Evolutionary conservation across 345 rosid species (phyloP), one percentile per base, ranked within the genome.

Genomic region (Hibiscus syriacus): DNA sequence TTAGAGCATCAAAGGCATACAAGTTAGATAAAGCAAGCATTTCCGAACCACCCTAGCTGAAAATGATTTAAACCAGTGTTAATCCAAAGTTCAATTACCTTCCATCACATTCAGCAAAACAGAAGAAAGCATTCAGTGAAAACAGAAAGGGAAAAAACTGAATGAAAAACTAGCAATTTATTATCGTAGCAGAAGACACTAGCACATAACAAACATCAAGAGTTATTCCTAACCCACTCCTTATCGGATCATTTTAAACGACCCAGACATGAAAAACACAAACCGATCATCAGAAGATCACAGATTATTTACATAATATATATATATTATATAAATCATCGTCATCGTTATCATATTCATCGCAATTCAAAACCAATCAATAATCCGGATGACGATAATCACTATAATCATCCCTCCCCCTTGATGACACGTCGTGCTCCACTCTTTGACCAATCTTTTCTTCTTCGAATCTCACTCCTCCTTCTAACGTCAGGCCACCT

Each of bases 401-500:
- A 27, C 79, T 72, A 26, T 63, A 80, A 57, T 78, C 76, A 30
- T 70, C 78, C 39, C 72, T 66, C 11, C 57, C 76, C 46, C 68
- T 62, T 5, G 73, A 57, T 19, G 25, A 6, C 11, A 68, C 14
- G 4, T 77, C 73, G 48, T 46, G 72, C 38, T 77, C 78, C 43
- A 45, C 72, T 14, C 67, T 57, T 17, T 70, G 72, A 17, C 67
- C 70, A 12, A 46, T 67, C 64, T 68, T 77, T 43, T 77, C 77
- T 38, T 78, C 78, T 65, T 75, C 82, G 13, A 69, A 72, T 48
- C 70, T 75, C 72, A 69, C 53, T n/a, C 80, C 79, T 34, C 72
- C 80, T 3, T 75, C 79, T 58, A 77, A 50, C 12, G 81, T 61
- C 23, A 72, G 61, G 64, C 79, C 79, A 57, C 79, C 81, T 16